These are phyloP conservation scores for Myriosclerotinia duriaeana DNA, from an alignment of 2,329 filamentous ascomycete species.

Conservation along the genomic window DNA sequence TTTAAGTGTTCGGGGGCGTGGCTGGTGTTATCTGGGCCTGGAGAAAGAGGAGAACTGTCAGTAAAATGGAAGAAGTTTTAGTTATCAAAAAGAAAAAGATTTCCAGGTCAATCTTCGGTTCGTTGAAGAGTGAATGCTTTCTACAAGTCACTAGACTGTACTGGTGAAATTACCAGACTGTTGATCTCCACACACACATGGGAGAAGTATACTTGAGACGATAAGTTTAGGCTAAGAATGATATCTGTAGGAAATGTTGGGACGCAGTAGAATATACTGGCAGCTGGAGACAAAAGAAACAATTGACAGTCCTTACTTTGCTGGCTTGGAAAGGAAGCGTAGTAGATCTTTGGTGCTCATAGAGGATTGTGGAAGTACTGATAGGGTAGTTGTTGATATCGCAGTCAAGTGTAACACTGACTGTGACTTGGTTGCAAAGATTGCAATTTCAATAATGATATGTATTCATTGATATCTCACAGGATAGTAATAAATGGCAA, in stretches of 20 bases:
- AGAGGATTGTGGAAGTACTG: conserved; percentile 50
- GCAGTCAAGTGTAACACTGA: conserved; percentile 14
- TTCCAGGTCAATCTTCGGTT: not conserved
- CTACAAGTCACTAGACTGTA: conserved; percentile 2
- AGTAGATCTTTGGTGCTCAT: conserved; percentile 91
- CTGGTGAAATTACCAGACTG: not conserved
- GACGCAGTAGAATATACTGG: not conserved
- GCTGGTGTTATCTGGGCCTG: conserved; percentile 62
- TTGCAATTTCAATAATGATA: conserved; percentile 21
- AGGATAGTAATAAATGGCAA: conserved; percentile 9
- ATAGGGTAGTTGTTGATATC: conserved; percentile 6
- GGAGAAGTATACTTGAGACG: not conserved
- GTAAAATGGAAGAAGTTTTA: conserved; percentile 2
- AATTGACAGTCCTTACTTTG: conserved; percentile 65
- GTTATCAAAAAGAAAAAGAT: conserved; percentile 10
- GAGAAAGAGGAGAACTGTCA: conserved; percentile 26
- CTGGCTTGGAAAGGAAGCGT: conserved; percentile 90
- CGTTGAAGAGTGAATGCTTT: conserved; percentile 2
- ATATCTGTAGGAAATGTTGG: not conserved
- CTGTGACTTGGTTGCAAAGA: conserved; percentile 22
- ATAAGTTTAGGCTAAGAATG: not conserved
- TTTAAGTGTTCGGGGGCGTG: conserved; percentile 41
- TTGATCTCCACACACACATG: not conserved
- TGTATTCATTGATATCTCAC: conserved; percentile 19
- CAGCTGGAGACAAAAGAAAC: not conserved